Base-by-base conservation (phyloP, 805 yeast genomes). In the Monosporozyma aerobia region DNA sequence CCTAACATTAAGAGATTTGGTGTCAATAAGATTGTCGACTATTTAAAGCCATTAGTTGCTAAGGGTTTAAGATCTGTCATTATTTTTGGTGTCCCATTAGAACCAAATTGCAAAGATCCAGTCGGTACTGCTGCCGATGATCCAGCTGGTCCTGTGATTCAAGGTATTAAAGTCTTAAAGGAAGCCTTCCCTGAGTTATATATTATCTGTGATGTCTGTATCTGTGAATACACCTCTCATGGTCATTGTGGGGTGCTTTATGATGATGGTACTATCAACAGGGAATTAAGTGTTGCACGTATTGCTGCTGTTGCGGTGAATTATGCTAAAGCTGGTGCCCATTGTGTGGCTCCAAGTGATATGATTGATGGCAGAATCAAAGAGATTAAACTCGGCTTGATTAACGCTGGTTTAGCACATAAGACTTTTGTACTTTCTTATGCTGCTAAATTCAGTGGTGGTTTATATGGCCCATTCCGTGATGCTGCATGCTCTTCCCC, bases 401-500 rank as follows among this genome's bases (percentile, higher is more conserved):
- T 92, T 48, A 82, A 81, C 47, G 89, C 86, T 11, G 84, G 83
- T 29, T 69, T 94, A 54, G 96, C 96, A 22, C 95, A 94, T 71
- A 82, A 83, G 67, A 83, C 90, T 48, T 82, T 92, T 74, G 81
- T 94, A 39, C 83, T 94, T 87, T 86, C 96, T 5, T 94, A 94
- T 71, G 80, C 96, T 37, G 98, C 98, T 54, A 94, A 94, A 68
- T 94, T 94, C 67, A 77, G 87, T 54, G 97, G 98, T 37, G 80
- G 82, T 57, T 74, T 94, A 48, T 94, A 94, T 67, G 99, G 99
- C 0, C 99, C 99, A 4, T 94, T 94, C 76, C 79, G 99, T 68
- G 99, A 94, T 62, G 97, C 97, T 46, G 99, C 98, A 3, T 94
- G 95, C 39, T 85, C 95, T 50, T 76, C 83, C 3, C 98, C 99